Evolutionary conservation across 1,284 basidiomycete species (phyloP).

Genomic region (Tilletia caries): DNA sequence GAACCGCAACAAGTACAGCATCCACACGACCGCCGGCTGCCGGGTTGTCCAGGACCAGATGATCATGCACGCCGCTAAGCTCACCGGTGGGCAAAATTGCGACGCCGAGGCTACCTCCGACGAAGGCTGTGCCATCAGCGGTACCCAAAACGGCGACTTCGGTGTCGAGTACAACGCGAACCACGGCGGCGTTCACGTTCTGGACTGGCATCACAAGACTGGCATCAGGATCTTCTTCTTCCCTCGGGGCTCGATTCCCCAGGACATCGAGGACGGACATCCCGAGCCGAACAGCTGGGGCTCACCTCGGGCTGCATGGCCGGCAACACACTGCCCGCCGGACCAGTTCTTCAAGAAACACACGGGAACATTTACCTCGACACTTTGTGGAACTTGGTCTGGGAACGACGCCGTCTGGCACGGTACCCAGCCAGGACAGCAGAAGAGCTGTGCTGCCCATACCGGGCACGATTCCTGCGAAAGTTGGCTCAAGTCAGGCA

Average conservation of each 20-base stretch:
- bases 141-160: constrained; percentile 57
- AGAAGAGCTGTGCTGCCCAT: constrained; percentile 27
- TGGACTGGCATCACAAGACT: constrained; percentile 23
- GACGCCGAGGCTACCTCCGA: constrained; percentile 62
- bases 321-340: constrained; percentile 56
- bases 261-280: constrained; percentile 52
- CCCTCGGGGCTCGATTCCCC: constrained; percentile 57
- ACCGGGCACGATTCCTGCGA: constrained; percentile 26
- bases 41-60: constrained; percentile 21
- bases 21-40: constrained; percentile 40
- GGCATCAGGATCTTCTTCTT: constrained; percentile 64
- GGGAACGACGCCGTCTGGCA: constrained; percentile 29
- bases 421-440: constrained; percentile 33
- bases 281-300: constrained; percentile 58
- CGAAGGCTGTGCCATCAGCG: constrained; percentile 65
- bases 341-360: constrained; percentile 56
- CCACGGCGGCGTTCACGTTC: constrained; percentile 61
- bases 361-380: constrained; percentile 38
- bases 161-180: constrained; percentile 63
- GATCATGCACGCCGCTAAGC: constrained; percentile 26
- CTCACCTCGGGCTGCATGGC: constrained; percentile 60
- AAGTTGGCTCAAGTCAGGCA: constrained; percentile 25
- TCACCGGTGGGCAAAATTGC: constrained; percentile 57
- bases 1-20: constrained; percentile 30
- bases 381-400: constrained; percentile 36